phyloP scores from a whole-genome alignment of 2,329 filamentous ascomycete genomes.

The Diaporthe nobilis region DNA sequence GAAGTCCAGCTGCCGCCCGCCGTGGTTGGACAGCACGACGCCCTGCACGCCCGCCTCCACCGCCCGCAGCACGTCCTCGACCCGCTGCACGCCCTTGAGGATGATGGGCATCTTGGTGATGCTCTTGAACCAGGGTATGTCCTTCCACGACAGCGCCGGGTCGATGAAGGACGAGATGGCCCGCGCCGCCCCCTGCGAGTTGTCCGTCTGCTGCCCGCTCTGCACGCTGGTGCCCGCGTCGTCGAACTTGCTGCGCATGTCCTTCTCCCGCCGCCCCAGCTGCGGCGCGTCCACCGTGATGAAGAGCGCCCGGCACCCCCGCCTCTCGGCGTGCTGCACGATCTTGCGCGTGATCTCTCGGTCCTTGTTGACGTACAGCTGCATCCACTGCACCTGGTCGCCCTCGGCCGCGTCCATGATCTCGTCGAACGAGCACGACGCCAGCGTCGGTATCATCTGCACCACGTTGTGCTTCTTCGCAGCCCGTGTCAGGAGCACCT shows the following conservation, averaged over 20 bases:
- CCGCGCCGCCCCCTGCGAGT: constrained; percentile 90
- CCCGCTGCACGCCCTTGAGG: constrained; percentile 95
- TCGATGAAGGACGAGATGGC: constrained; percentile 98
- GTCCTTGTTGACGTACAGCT: constrained; percentile 98
- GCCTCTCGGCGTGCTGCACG: constrained; percentile 89
- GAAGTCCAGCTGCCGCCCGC: constrained; percentile 93
- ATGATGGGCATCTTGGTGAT: constrained; percentile 97
- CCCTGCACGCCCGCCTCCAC: constrained; percentile 86
- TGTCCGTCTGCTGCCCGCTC: constrained; percentile 81
- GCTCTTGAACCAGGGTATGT: constrained; percentile 91
- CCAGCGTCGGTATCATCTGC: constrained; percentile 98
- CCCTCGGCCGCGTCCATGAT: constrained; percentile 87
- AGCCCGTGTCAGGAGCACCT: constrained; percentile 89
- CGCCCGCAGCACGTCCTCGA: constrained; percentile 94
- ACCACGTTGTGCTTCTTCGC: constrained; percentile 89
- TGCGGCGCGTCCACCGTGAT: constrained; percentile 99
- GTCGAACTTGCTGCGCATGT: constrained; percentile 94
- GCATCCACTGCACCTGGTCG: constrained; percentile 94
- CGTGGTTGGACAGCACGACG: constrained; percentile 96
- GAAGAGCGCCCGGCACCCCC: constrained; percentile 95
- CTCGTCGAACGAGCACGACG: constrained; percentile 97
- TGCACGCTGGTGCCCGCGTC: constrained; percentile 90
- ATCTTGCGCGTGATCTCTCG: constrained; percentile 91
- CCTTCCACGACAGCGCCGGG: constrained; percentile 91
- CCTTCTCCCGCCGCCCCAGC: constrained; percentile 94